Evolutionary conservation across 2,329 filamentous ascomycete species (phyloP), one percentile per base, ranked within the genome.

Genomic region (Fusarium falciforme): DNA sequence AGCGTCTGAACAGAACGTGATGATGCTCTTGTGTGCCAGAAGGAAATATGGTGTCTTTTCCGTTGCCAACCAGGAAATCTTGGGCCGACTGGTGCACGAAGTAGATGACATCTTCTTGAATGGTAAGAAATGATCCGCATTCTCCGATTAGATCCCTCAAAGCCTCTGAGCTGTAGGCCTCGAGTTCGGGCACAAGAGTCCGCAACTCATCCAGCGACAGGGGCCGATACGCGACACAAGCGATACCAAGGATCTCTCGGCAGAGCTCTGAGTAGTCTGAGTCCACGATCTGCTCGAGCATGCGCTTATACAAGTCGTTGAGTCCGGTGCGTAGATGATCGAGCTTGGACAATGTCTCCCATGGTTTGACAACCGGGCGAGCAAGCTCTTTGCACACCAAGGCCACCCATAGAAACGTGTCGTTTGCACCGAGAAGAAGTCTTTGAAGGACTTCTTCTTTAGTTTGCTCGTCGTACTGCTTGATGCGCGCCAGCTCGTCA

Each of bases 41-140:
- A 16, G 80, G 79, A 35, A 84, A 83, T 1, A 85, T 74, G 11
- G 67, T 42, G 9, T 60, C n/a, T 3, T 47, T 55, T 58, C 70
- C 73, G 10, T 77, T 64, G 20, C 74, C 35, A 84, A 49, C 38
- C 1, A 87, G 64, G 66, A 79, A 85, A 17, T 86, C 84, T 67
- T 84, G 84, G 1, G 83, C 85, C 2, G 84, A 86, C 65, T 84
- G 81, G 67, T 87, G 84, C 1, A 86, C 78, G 68, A 85, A 81
- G 52, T 77, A 81, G 10, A 86, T 58, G 2, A 33, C 65, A 2
- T 58, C 62, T 1, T 81, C 67, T 38, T 75, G 76, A 27, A 84
- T 7, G 2, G 79, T 83, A 3, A 86, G 73, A 55, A 86, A 84
- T 9, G 82, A 86, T 9, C 84, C 68, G 14, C 83, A 87, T 6